Evolutionary conservation across 495 filamentous ascomycete genomes (phyloP), one percentile per base, ranked within the genome.

Genomic region (Aspergillus steynii): DNA sequence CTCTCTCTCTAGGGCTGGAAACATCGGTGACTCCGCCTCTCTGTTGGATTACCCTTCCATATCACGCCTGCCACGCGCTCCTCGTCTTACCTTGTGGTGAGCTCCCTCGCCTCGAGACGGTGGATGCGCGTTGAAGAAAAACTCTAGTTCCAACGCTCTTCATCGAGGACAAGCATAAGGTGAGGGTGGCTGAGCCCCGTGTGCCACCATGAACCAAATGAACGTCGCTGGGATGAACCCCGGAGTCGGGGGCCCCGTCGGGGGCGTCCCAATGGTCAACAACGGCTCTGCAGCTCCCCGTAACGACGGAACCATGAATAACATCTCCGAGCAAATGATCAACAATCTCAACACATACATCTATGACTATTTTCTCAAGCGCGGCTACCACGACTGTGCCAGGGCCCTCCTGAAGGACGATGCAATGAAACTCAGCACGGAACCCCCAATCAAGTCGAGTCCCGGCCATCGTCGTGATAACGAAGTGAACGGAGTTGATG

Each of bases 281-380:
- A 90, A 88, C 68, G 85, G 85, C 68, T 81, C 79, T 66, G 77
- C 71, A 70, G 77, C 75, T 67, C 78, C 72, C 73, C 80, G 75
- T 67, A 78, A 70, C 60, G 81, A 79, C 58, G 72, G 63, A 61
- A 68, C 61, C 62, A 73, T 73, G 72, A 82, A 72, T 68, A 79
- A 68, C 46, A 68, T 70, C 31, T 77, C 77, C 65, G 80, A 84
- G 46, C 62, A 61, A n/a, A 78, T 78, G 68, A 86, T 98, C 53
- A 91, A 93, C 77, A 96, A 91, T 10, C 86, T 98, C 31, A 96
- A 98, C 77, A 96, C 92, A 2, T 96, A 94, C 71, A 99, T 99
- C 61, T 98, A 98, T 80, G 93, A 97, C 67, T 97, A 98, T 72
- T 93, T 99, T 59, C 75, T 96, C 46, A 89, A 89, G 68, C 88